Percentiles rank a stretch among this genome's conserved stretches.
phyloP scores from a whole-genome alignment of 179 eudicot genomes.

The Monotropa hypopitys region DNA sequence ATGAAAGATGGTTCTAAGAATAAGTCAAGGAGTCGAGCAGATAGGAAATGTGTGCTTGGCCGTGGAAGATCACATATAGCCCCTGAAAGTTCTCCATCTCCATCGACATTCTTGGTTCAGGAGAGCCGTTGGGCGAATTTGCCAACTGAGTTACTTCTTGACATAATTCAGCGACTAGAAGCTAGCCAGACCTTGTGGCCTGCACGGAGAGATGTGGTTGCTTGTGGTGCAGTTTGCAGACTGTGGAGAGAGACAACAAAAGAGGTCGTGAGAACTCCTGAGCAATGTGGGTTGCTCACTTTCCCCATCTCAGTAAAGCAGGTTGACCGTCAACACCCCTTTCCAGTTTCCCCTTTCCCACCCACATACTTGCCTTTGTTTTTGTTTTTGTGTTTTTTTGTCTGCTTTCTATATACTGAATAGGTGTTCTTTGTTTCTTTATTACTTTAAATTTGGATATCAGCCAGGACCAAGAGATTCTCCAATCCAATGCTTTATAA shows the following conservation, averaged over 20 bases:
- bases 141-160: slow-evolving; percentile 40
- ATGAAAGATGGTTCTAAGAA: slow-evolving; percentile 11
- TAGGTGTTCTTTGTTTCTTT: neutral
- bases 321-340: slow-evolving; percentile 12
- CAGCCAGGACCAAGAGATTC: slow-evolving; percentile 52
- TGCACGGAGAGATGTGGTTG: slow-evolving; percentile 29
- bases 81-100: slow-evolving; percentile 19
- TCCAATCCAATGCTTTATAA: slow-evolving; percentile 46
- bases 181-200: slow-evolving; percentile 32
- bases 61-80: slow-evolving; percentile 20
- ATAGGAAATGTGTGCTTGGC: slow-evolving; percentile 16
- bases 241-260: slow-evolving; percentile 28
- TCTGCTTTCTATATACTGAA: neutral
- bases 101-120: slow-evolving; percentile 4
- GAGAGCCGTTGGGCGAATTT: slow-evolving; percentile 30
- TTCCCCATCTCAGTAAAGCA: slow-evolving; percentile 41
- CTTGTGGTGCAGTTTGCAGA: slow-evolving; percentile 36
- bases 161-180: slow-evolving; percentile 29
- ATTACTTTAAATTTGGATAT: neutral
- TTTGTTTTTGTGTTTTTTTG: neutral
- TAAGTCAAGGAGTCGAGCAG: slow-evolving; percentile 9
- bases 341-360: neutral
- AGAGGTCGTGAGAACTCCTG: slow-evolving; percentile 35
- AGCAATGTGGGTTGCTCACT: slow-evolving; percentile 42
- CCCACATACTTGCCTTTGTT: neutral